Base-by-base conservation (phyloP, 306 rosid species). In the Lathyrus tuberosus region DNA sequence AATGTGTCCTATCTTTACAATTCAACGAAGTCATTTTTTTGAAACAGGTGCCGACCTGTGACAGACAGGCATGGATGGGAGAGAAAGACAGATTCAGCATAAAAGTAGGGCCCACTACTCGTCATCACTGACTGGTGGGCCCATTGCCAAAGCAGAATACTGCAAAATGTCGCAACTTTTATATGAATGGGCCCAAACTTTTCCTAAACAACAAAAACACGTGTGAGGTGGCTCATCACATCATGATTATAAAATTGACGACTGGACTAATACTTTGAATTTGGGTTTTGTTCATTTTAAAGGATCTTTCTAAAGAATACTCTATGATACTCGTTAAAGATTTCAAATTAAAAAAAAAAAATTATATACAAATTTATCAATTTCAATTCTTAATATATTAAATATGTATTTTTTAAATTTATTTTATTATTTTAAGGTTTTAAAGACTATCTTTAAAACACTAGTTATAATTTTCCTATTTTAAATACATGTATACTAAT, bases 221-320 rank as follows among this genome's bases (percentile, higher is more conserved):
- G 85, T 77, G 86, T 74, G 82, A 78, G 76, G 76, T 64, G 82
- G 81, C 61, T 75, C 76, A 53, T 16, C 24, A 71, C 41, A 58
- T 30, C 30, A 48, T 48, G 8, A 9, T 8, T 7, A 16, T 48
- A 48, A 48, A 16, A 51, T 35, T 35, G 10, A 35, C 40, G 10
- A 35, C 0, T 7, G 7, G 10, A 35, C 0, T 7, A 35, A 35
- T 8, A 7, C 2, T 35, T 35, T 35, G 7, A 35, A 5, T 7
- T 35, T 35, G 40, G 40, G 40, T 1, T 35, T 33, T 35, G 10
- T 31, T 26, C 4, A 26, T 26, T 26, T 26, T 26, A 26, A 26
- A 20, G 22, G 22, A 20, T 20, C 22, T 20, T 20, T 20, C 22
- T 20, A 20, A 20, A 20, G 22, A 20, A 20, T 20, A 20, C 22